phyloP scores from a whole-genome alignment of 768 basidiomycete genomes.

The Dacryopinax primogenitus region DNA sequence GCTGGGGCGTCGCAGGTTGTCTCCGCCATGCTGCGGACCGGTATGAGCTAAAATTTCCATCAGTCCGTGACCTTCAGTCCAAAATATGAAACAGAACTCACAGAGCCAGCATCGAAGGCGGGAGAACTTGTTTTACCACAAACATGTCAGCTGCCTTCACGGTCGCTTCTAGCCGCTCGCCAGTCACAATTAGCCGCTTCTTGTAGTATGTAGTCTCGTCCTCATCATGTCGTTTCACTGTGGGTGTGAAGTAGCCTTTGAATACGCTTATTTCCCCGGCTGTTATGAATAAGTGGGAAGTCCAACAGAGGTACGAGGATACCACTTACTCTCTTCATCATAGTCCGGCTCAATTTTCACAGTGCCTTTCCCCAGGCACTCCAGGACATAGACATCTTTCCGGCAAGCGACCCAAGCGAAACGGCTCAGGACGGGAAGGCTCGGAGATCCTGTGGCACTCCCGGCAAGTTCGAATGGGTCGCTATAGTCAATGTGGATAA shows the following conservation, averaged over 20 bases:
- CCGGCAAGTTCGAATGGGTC: slow-evolving; percentile 51
- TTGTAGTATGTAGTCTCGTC: neutral
- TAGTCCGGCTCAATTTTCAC: slow-evolving; percentile 24
- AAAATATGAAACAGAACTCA: too few relatives aligned
- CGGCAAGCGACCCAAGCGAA: slow-evolving; percentile 77
- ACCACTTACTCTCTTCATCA: slow-evolving; percentile 23
- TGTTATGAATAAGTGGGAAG: neutral
- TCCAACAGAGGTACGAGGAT: neutral
- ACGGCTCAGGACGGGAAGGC: slow-evolving; percentile 41
- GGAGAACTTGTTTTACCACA: neutral
- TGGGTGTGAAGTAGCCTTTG: neutral
- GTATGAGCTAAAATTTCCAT: slow-evolving; percentile 34
- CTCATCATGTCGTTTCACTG: neutral
- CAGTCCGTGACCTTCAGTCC: neutral
- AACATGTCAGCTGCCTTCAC: neutral
- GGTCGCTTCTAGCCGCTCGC: neutral
- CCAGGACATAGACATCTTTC: slow-evolving; percentile 53
- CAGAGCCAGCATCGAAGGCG: neutral
- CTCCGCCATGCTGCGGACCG: slow-evolving; percentile 56
- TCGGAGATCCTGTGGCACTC: slow-evolving; percentile 34
- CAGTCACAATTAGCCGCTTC: neutral
- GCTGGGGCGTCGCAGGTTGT: slow-evolving; percentile 45
- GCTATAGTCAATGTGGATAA: slow-evolving; percentile 66
- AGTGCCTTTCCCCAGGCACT: slow-evolving; percentile 57
- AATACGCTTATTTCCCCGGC: neutral